Base-by-base conservation (phyloP, 2,329 filamentous ascomycete species). In the Chaetomium sp. region DNA sequence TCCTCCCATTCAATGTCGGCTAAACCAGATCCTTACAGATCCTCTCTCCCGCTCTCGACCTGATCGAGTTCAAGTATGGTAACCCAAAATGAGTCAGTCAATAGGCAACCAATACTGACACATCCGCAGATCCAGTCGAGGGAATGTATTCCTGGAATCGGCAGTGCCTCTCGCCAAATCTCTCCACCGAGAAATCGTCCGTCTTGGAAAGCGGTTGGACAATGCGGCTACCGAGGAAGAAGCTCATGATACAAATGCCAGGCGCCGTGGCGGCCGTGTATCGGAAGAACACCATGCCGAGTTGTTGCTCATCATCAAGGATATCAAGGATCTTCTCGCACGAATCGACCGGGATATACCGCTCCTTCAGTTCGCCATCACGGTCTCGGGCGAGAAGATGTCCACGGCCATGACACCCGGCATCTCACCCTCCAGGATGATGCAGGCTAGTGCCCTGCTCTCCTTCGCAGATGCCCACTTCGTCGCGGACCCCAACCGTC, bases 291-390 rank as follows among this genome's bases (percentile, higher is more conserved):
- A 85, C 65, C 84, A 89, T 63, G 76, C 80, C 1, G 88, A 94
- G 72, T 80, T 97, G 25, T 82, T 85, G 60, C 78, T 80, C 47
- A 90, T 98, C 68, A 86, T 94, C 60, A 74, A 79, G 12, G 90
- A 93, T 54, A 94, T 97, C 72, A 91, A 88, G 73, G 82, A 80
- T 13, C 79, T 99, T 2, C 83, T 98, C 1, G 79, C 81, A 12
- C 87, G 90, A 9, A 96, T 99, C 67, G 94, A 98, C 75, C 90
- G 95, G 75, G 91, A 94, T 13, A 92, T 98, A 12, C 94, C 94
- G 0, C 81, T 97, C 3, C 90, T 99, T 74, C 97, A 95, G 71
- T 83, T 99, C 31, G 95, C 95, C 62, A 96, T 99, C 69, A 95
- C 92, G 1, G 94, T 93, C 0, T 97, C 94, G 1, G 95, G 95